A percentile compares a stretch with the other conserved stretches of the same genome.
Evolutionary conservation across 179 eudicot species (phyloP).

Genomic region (Amaranthus tricolor): DNA sequence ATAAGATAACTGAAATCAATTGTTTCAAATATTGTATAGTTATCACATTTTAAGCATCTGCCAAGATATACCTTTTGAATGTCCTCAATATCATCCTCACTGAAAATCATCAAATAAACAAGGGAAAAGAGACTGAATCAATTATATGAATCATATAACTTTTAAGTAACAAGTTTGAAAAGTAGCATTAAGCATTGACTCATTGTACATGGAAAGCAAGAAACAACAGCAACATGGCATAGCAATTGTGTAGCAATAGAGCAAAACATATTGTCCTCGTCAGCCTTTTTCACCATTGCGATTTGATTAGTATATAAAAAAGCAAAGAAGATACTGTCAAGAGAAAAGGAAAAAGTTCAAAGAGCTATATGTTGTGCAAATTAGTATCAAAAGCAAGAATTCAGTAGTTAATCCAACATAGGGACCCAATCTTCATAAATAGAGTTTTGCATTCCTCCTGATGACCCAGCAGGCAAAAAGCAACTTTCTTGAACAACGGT

Average conservation of each 20-base stretch:
- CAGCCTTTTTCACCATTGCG: not conserved
- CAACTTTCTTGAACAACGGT: not conserved
- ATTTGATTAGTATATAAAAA: not conserved
- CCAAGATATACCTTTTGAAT: conserved; percentile 70
- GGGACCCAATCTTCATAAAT: not conserved
- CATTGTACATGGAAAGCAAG: not conserved
- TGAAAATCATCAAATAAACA: conserved; percentile 30
- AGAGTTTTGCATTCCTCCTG: not conserved
- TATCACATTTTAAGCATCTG: not conserved
- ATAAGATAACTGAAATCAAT: conserved; percentile 13
- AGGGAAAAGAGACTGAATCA: conserved; percentile 14
- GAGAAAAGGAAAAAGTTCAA: not conserved
- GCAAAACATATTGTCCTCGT: not conserved
- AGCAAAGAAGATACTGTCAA: not conserved
- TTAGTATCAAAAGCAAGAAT: not conserved
- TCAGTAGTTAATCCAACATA: not conserved
- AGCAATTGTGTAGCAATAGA: not conserved
- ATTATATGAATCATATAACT: not conserved
- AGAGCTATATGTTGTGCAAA: not conserved
- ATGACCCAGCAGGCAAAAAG: not conserved
- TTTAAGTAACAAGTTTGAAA: not conserved
- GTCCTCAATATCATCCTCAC: conserved; percentile 97
- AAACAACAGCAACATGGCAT: not conserved
- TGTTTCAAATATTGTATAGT: conserved; percentile 6
- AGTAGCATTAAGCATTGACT: not conserved